Evolutionary conservation across 2,329 filamentous ascomycete species (phyloP), one percentile per base, ranked within the genome.

Genomic region (Fusarium staphyleae): DNA sequence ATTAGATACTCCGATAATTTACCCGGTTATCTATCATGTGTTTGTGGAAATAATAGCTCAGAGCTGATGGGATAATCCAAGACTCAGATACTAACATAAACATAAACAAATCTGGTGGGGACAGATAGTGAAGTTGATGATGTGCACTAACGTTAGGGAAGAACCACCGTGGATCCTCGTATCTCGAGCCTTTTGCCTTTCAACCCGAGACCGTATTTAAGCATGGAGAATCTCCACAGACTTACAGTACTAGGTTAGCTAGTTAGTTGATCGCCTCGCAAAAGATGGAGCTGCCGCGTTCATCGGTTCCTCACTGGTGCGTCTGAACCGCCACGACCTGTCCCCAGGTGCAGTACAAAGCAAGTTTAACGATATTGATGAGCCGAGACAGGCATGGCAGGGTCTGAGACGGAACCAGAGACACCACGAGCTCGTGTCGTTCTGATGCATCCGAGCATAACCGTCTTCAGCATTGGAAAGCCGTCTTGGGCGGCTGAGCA

Each of bases 281-380:
- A 22, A 22, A 22, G 19, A 22, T 22, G 19, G 19, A 22, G 19
- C 19, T 22, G 19, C 19, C 19, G 19, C 19, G 19, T 22, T 22
- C 19, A 22, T 22, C 19, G 7, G 19, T 7, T 22, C 19, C 19
- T 22, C 4, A 7, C 7, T 22, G 19, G 7, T 7, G 4, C 7
- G 4, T 7, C 19, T 22, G 7, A 22, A n/a, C n/a, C n/a, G n/a
- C n/a, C n/a, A 22, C 19, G 19, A 22, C 7, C 19, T 22, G 56
- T 58, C 55, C 52, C 32, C 37, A 24, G 52, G 28, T 37, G 26
- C 44, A 44, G 22, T 18, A 55, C n/a, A n/a, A n/a, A n/a, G n/a
- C n/a, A n/a, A n/a, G n/a, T n/a, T n/a, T n/a, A n/a, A n/a, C n/a
- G n/a, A n/a, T n/a, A n/a, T 22, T 22, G 19, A 22, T 22, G 19